Evolutionary conservation across 441 rosid species (phyloP).

Genomic region (Mallotus japonicus): DNA sequence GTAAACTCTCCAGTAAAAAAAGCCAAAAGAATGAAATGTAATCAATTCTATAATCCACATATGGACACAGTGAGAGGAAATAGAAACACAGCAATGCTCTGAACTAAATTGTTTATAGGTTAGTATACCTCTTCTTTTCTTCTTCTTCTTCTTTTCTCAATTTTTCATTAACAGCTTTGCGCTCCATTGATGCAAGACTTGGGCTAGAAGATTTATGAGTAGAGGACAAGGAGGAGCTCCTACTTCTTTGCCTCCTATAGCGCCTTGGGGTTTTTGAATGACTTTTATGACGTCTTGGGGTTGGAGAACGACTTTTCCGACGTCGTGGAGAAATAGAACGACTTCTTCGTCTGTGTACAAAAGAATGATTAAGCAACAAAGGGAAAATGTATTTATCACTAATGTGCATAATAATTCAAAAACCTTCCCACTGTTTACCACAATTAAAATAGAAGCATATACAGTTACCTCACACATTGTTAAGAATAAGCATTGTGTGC

Average conservation of each 20-base stretch:
- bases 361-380: constrained; percentile 42
- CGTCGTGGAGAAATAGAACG: constrained; percentile 74
- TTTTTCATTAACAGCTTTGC: constrained; percentile 61
- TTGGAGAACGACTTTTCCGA: constrained; percentile 66
- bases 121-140: constrained; percentile 80
- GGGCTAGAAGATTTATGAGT: constrained; percentile 55
- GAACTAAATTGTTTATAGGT: constrained; percentile 14
- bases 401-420: constrained; percentile 28
- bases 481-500: constrained; percentile 68
- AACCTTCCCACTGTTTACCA: constrained; percentile 43
- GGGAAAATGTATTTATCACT: constrained; percentile 24
- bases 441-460: constrained; percentile 50
- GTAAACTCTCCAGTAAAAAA: neutral
- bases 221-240: constrained; percentile 75
- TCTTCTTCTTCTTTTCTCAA: constrained; percentile 82
- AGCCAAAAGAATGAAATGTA: constrained; percentile 5
- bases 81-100: constrained; percentile 8
- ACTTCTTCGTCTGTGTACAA: constrained; percentile 78
- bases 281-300: constrained; percentile 56
- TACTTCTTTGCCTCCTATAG: constrained; percentile 72
- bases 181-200: constrained; percentile 66
- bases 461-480: constrained; percentile 92
- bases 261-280: constrained; percentile 74
- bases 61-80: neutral
- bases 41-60: neutral